phyloP scores from a whole-genome alignment of 106 monocot species.

The Acorus gramineus region DNA sequence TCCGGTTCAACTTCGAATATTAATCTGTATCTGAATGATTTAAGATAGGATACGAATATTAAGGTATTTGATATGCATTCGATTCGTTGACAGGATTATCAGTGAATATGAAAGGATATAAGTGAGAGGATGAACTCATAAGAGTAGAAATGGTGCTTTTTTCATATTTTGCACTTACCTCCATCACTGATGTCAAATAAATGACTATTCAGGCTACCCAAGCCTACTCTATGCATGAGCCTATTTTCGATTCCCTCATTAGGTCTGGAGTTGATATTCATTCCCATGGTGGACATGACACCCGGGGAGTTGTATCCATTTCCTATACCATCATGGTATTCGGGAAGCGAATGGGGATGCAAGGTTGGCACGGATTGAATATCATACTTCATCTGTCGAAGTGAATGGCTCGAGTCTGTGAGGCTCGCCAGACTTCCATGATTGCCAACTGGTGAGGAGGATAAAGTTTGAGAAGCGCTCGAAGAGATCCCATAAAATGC shows the following conservation, averaged over 20 bases:
- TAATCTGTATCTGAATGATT: no score
- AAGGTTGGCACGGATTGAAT: conserved; percentile 33
- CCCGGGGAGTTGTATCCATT: conserved; percentile 4
- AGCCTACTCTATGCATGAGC: conserved; percentile 1
- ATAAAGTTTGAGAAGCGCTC: conserved; percentile 25
- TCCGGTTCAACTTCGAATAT: no score
- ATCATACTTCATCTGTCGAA: conserved; percentile 45
- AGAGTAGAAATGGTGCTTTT: no score
- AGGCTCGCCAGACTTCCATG: conserved; percentile 22
- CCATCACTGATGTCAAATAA: neutral
- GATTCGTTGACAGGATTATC: no score
- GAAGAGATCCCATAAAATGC: conserved; percentile 30
- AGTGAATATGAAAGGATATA: no score
- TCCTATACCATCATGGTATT: conserved; percentile 1
- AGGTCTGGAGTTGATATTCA: conserved; percentile 2
- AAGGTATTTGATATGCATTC: no score
- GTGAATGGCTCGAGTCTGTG: conserved; percentile 39
- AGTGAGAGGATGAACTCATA: no score
- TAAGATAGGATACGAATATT: no score
- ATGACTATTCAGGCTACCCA: neutral
- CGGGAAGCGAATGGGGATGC: conserved; percentile 5
- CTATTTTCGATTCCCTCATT: conserved; percentile 6
- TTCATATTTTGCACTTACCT: neutral
- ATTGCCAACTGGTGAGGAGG: conserved; percentile 30
- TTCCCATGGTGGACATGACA: conserved; percentile 1